Percentiles rank a stretch among this genome's conserved stretches.
phyloP scores from a whole-genome alignment of 2,329 filamentous ascomycete species.

The Colletotrichum sp. region DNA sequence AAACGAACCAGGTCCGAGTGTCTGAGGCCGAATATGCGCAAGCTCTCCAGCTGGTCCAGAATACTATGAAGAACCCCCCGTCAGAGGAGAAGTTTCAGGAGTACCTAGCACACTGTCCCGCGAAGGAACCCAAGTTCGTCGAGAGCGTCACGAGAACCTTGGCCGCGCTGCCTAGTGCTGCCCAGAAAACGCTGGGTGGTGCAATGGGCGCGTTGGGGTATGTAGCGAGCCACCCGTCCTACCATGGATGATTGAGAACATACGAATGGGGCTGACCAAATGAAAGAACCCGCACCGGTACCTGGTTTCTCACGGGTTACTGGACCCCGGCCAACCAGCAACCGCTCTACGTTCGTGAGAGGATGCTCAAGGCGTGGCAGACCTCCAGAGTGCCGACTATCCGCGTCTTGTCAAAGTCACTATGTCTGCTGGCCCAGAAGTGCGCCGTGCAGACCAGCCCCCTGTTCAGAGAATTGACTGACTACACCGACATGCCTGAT shows the following conservation, averaged over 20 bases:
- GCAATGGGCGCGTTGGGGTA: slow-evolving; percentile 49
- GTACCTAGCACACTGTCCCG: slow-evolving; percentile 58
- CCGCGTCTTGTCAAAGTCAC: slow-evolving; percentile 58
- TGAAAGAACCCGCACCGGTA: slow-evolving; percentile 65
- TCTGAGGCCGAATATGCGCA: slow-evolving; percentile 55
- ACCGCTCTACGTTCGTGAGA: slow-evolving; percentile 62
- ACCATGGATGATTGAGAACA: neutral
- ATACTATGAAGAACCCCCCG: slow-evolving; percentile 41
- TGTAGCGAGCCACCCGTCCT: slow-evolving; percentile 25
- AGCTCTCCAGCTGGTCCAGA: slow-evolving; percentile 43
- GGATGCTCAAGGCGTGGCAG: slow-evolving; percentile 68
- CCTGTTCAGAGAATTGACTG: slow-evolving; percentile 58
- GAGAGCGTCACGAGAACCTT: slow-evolving; percentile 51
- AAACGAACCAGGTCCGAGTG: slow-evolving; percentile 47
- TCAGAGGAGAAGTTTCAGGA: slow-evolving; percentile 50
- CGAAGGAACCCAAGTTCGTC: slow-evolving; percentile 58
- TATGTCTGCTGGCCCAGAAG: slow-evolving; percentile 60
- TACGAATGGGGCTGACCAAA: neutral
- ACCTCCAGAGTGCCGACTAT: slow-evolving; percentile 60
- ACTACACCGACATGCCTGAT: slow-evolving; percentile 60
- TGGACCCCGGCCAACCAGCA: slow-evolving; percentile 67
- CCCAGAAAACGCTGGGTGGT: slow-evolving; percentile 40
- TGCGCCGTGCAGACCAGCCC: slow-evolving; percentile 61
- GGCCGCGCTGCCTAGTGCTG: slow-evolving; percentile 33
- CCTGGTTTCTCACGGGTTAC: slow-evolving; percentile 71